Base-by-base conservation (phyloP, 2,329 filamentous ascomycete genomes). In the Fusarium pseudocircinatum region DNA sequence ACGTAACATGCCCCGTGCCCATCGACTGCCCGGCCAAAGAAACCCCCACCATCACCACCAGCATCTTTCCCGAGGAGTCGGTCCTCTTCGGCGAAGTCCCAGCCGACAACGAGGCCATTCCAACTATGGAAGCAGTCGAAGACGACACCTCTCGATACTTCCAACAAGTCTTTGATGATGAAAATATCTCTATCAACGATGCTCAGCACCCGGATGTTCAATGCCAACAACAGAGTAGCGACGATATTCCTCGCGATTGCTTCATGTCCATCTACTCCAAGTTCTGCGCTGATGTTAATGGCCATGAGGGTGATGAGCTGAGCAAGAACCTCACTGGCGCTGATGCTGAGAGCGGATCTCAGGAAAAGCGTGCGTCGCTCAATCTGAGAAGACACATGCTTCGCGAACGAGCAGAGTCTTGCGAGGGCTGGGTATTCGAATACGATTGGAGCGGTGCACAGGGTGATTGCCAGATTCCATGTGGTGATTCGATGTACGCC, bases 261-360 rank as follows among this genome's bases (percentile, higher is more conserved):
- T 62, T 62, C 15, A 44, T 62, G n/a, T 58, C 50, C 4, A 44
- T 62, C 3, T 62, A 62, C 50, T 39, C 50, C 13, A 58, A 62
- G 32, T 58, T 62, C 40, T 62, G 60, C 8, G 30, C 37, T 1
- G 50, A 58, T 1, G 7, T 62, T 0, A 44, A 58, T 26, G 40
- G 22, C 1, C 24, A 62, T 11, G 60, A 39, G 24, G 50, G 40
- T 7, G 32, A 39, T 11, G 32, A 46, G 8, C 7, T 58, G 4
- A 58, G 24, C 9, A 58, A 37, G 39, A 62, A 62, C 4, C 59
- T 62, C 15, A 62, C 60, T 12, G 39, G 50, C 2, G 40, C 50
- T 0, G 60, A 62, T 11, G 16, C 39, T 1, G 60, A 58, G 0
- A 26, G 16, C 6, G 32, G 60, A 4, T 62, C 60, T 5, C 24